Evolutionary conservation across 2,329 filamentous ascomycete genomes (phyloP), one percentile per base, ranked within the genome.

Genomic region (Sclerotinia spermophila): DNA sequence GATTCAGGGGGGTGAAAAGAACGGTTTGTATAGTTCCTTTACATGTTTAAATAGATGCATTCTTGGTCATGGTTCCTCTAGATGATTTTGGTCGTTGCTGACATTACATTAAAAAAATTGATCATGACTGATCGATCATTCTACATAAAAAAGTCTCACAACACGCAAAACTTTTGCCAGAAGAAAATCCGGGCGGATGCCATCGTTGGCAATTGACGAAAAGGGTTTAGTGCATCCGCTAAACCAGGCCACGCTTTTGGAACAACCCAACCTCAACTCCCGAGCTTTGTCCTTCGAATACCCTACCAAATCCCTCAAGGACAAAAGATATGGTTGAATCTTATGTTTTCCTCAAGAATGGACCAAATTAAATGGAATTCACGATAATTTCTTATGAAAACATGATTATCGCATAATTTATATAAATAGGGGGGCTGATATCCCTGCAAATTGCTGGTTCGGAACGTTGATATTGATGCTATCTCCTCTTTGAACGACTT

Each of bases 1-100:
- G 45, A 69, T 65, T 69, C 68, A 69, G 68, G 68, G 68, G 68
- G 59, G 64, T 69, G 24, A 21, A 55, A n/a, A 3, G 10, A 51
- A 65, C 10, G 33, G 33, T 17, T 17, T 38, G 45, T 27, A 53
- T 21, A 15, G 48, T 53, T 27, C 48, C 48, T 53, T 8, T 30
- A 15, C 38, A 21, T 10, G 19, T 6, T 60, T n/a, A 21, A 27
- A 30, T 38, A 24, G 17, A 40, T 27, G 27, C 7, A 4, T 24
- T 40, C 44, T 24, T 7, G 6, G 27, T 1, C 10, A 27, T 27
- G 19, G 15, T 27, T 19, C 19, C 6, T 24, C 24, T 10, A 5
- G 38, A 33, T 56, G 21, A 45, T 30, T 21, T 38, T 69, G 35
- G 35, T 58, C 61, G 67, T 55, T 65, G 40, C 38, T 44, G 42